Conservation (phyloP, 805 yeast genomes). For the Metschnikowia matae region DNA sequence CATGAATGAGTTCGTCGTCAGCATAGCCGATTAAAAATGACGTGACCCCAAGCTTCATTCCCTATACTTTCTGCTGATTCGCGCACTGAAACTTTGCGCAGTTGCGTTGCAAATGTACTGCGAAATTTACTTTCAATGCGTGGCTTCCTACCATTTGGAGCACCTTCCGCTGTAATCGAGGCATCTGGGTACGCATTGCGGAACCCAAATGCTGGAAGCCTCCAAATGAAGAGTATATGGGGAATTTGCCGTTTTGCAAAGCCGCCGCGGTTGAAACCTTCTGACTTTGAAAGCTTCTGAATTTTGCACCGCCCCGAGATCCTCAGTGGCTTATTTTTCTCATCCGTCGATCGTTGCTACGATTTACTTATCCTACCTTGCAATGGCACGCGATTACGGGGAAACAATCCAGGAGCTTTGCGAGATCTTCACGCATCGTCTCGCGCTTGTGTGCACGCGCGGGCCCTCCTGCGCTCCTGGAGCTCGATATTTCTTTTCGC, state of each 20-base stretch:
- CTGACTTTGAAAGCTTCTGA: too few species aligned
- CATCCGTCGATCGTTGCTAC: neutral
- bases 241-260: neutral
- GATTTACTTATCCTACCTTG: neutral
- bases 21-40: neutral
- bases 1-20: neutral
- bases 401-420: conserved; percentile 3
- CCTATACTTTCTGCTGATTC: neutral
- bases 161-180: neutral
- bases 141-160: neutral
- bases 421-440: conserved; percentile 5
- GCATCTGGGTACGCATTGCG: neutral
- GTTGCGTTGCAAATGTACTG: neutral
- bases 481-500: conserved; percentile 13
- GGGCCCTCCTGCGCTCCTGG: conserved; percentile 15
- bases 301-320: too few species aligned
- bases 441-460: conserved; percentile 11
- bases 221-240: neutral
- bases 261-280: too few species aligned
- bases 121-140: conserved; percentile 1
- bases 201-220: neutral
- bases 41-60: neutral
- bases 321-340: neutral
- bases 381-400: neutral
- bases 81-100: neutral